phyloP scores from a whole-genome alignment of 2,329 filamentous ascomycete genomes.

The Fusarium dimerum region DNA sequence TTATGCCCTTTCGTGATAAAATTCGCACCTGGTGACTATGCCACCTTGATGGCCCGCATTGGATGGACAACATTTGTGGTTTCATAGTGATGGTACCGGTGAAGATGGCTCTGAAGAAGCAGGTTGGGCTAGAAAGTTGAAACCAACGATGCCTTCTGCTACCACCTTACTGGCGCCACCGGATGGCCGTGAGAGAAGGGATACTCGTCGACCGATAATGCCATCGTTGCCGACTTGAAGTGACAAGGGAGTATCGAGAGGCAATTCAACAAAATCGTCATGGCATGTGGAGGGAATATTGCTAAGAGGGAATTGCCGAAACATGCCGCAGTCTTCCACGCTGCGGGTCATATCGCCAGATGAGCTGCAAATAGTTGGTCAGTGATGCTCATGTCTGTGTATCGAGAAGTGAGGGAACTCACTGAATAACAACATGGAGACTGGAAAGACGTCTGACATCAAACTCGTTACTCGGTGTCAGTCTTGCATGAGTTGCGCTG shows the following conservation, averaged over 20 bases:
- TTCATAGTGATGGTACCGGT: slow-evolving; percentile 10
- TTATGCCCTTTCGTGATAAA: background rate
- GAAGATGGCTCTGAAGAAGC: slow-evolving; percentile 11
- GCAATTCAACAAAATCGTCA: slow-evolving; percentile 33
- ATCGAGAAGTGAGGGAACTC: slow-evolving; percentile 16
- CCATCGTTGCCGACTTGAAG: slow-evolving; percentile 47
- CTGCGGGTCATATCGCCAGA: slow-evolving; percentile 45
- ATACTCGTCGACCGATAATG: slow-evolving; percentile 51
- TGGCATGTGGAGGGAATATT: slow-evolving; percentile 6
- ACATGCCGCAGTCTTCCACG: slow-evolving; percentile 44
- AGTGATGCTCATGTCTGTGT: background rate
- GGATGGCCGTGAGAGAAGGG: slow-evolving; percentile 33
- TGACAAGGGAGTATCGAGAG: slow-evolving; percentile 41
- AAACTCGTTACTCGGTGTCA: slow-evolving; percentile 34
- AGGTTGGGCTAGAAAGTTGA: slow-evolving; percentile 39
- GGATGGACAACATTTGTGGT: background rate
- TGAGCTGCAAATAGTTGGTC: slow-evolving; percentile 28
- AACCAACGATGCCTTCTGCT: slow-evolving; percentile 53
- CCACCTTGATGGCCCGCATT: slow-evolving; percentile 20
- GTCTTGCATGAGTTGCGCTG: slow-evolving; percentile 44
- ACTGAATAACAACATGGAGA: slow-evolving; percentile 48
- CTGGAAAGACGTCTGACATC: slow-evolving; percentile 18
- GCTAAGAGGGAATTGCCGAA: slow-evolving; percentile 39
- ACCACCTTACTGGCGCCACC: slow-evolving; percentile 34
- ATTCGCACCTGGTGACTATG: background rate